These are phyloP conservation scores for Globisporangium parvum DNA, from an alignment of 352 stramenopile genomes.

Conservation along the genomic window DNA sequence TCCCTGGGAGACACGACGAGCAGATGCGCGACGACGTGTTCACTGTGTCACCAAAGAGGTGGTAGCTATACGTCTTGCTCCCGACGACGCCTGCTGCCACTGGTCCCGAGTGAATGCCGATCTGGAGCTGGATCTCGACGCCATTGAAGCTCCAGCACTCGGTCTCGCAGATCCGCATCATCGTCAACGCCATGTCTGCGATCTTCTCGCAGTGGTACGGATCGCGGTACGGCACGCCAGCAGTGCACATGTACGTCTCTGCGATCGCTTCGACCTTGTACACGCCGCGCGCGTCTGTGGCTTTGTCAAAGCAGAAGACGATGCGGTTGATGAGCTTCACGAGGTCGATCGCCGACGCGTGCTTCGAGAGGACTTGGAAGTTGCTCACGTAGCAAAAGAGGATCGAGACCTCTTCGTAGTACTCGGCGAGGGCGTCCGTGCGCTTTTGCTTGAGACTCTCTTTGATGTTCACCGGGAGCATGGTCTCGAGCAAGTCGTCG, in stretches of 20 bases:
- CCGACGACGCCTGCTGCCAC: conserved; percentile 82
- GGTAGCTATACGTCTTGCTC: conserved; percentile 76
- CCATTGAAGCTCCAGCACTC: conserved; percentile 69
- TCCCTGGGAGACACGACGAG: conserved; percentile 53
- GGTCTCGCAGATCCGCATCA: conserved; percentile 65
- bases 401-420: conserved; percentile 78
- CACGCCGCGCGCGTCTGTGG: conserved; percentile 58
- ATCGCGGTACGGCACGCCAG: conserved; percentile 53
- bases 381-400: conserved; percentile 82
- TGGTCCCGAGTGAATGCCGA: conserved; percentile 75
- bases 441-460: conserved; percentile 68
- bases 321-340: conserved; percentile 85
- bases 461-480: conserved; percentile 73
- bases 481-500: conserved; percentile 66
- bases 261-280: conserved; percentile 88
- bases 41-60: conserved; percentile 82
- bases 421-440: conserved; percentile 56
- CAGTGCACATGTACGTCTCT: conserved; percentile 80
- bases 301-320: conserved; percentile 80
- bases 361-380: conserved; percentile 61
- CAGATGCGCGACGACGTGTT: conserved; percentile 80
- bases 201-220: conserved; percentile 69
- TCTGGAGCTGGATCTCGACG: conserved; percentile 72
- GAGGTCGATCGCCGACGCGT: conserved; percentile 66
- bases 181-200: conserved; percentile 69